These are phyloP conservation scores for Colletotrichum neosansevieriae DNA, from an alignment of 2,329 filamentous ascomycete genomes.

Conservation along the genomic window DNA sequence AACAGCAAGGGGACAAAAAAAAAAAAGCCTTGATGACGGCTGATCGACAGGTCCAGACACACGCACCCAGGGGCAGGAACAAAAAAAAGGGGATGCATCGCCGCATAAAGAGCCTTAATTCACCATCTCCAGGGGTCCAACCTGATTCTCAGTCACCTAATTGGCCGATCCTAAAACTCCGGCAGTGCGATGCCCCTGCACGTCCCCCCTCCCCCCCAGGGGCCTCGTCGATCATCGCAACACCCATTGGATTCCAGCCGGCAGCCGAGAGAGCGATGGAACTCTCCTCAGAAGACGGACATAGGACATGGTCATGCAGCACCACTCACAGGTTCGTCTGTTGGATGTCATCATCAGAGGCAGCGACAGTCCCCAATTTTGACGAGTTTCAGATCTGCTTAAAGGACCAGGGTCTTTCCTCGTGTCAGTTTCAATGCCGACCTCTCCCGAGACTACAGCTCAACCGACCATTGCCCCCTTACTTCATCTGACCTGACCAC, in stretches of 20 bases:
- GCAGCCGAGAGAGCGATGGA: neutral
- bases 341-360: neutral
- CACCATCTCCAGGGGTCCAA: neutral
- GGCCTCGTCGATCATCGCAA: constrained; percentile 22
- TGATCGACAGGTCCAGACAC: constrained; percentile 16
- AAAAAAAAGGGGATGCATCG: constrained; percentile 27
- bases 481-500: no score
- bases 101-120: constrained; percentile 31
- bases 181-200: constrained; percentile 12
- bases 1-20: no score
- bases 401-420: neutral
- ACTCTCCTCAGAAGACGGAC: no score
- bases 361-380: neutral
- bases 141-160: neutral
- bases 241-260: constrained; percentile 1
- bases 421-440: constrained; percentile 8
- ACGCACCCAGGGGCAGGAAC: neutral
- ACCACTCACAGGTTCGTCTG: neutral
- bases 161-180: constrained; percentile 3
- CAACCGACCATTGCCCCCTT: no score
- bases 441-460: no score
- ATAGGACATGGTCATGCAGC: neutral
- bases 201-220: neutral
- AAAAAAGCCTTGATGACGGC: neutral
- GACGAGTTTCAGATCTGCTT: constrained; percentile 23